Evolutionary conservation across 805 yeast genomes (phyloP).

Genomic region (Starmerella cellae): DNA sequence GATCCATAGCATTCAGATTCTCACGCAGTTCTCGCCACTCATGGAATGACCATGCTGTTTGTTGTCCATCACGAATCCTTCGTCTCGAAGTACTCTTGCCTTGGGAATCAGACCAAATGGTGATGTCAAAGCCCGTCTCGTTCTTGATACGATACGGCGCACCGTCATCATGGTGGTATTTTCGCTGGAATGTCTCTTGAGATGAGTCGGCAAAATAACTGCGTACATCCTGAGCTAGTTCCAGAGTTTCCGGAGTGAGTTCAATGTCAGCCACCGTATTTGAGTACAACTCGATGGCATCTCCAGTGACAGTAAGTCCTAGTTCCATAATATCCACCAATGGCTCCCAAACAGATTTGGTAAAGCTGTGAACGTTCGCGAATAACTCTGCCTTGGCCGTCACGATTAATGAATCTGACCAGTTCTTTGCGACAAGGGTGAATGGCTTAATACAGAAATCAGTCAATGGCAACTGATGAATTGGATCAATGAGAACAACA

Average conservation of each 20-base stretch:
- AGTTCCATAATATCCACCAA: conserved; percentile 78
- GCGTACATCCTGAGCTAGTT: conserved; percentile 57
- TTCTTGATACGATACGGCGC: conserved; percentile 72
- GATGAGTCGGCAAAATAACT: conserved; percentile 28
- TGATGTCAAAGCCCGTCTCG: conserved; percentile 72
- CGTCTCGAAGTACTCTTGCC: conserved; percentile 9
- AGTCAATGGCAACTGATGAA: conserved; percentile 76
- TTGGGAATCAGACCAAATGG: conserved; percentile 58
- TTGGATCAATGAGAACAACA: conserved; percentile 74
- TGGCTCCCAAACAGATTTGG: conserved; percentile 92
- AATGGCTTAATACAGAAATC: conserved; percentile 67
- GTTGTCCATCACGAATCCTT: conserved; percentile 35
- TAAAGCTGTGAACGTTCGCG: conserved; percentile 71
- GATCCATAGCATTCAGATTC: conserved; percentile 51
- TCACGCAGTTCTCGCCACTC: conserved; percentile 87
- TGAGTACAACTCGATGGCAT: conserved; percentile 57
- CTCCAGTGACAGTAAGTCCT: conserved; percentile 48
- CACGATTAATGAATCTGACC: conserved; percentile 76
- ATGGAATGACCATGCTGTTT: conserved; percentile 78
- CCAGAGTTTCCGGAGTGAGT: conserved; percentile 68
- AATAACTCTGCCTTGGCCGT: conserved; percentile 50
- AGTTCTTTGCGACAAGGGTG: conserved; percentile 52
- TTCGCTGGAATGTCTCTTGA: conserved; percentile 19
- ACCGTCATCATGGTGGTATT: conserved; percentile 57
- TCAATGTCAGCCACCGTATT: conserved; percentile 66